Percentiles rank a stretch among this genome's conserved stretches.
phyloP scores from a whole-genome alignment of 805 yeast genomes.

The Candida railenensis region DNA sequence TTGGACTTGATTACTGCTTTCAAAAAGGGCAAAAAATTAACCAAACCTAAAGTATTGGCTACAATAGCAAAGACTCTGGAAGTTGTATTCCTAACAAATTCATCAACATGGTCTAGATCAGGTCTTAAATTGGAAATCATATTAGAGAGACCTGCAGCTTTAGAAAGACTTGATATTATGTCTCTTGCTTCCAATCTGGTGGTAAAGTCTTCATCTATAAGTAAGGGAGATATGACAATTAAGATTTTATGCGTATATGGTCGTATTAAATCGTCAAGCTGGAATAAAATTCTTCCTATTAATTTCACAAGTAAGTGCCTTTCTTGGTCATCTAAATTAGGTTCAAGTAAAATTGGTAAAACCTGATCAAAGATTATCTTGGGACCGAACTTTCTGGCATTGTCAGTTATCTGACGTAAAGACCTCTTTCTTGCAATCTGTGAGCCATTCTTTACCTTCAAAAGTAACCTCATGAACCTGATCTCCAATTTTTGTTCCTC shows the following conservation, averaged over 20 bases:
- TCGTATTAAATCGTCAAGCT: constrained; percentile 59
- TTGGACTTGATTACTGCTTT: constrained; percentile 76
- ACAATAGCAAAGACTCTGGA: constrained; percentile 82
- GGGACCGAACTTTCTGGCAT: constrained; percentile 68
- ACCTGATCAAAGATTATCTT: constrained; percentile 63
- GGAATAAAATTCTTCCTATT: constrained; percentile 64
- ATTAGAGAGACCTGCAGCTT: constrained; percentile 78
- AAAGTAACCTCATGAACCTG: constrained; percentile 58
- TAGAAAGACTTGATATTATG: constrained; percentile 68
- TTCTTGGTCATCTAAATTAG: constrained; percentile 74
- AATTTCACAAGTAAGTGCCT: constrained; percentile 79
- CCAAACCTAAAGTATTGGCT: constrained; percentile 75
- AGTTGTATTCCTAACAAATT: constrained; percentile 71
- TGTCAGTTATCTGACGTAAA: constrained; percentile 61
- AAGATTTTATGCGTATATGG: constrained; percentile 76
- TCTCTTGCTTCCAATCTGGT: constrained; percentile 79
- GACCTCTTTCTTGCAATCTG: constrained; percentile 68
- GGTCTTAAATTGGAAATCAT: constrained; percentile 80
- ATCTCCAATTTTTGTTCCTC: constrained; percentile 58
- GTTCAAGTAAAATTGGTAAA: constrained; percentile 76
- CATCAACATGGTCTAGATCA: constrained; percentile 81
- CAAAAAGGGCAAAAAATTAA: constrained; percentile 71
- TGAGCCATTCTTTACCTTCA: constrained; percentile 77
- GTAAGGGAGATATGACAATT: constrained; percentile 72
- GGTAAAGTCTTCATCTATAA: constrained; percentile 76